Conservation (phyloP, 108 stramenopile genomes). For the Skeletonema menzelii region DNA sequence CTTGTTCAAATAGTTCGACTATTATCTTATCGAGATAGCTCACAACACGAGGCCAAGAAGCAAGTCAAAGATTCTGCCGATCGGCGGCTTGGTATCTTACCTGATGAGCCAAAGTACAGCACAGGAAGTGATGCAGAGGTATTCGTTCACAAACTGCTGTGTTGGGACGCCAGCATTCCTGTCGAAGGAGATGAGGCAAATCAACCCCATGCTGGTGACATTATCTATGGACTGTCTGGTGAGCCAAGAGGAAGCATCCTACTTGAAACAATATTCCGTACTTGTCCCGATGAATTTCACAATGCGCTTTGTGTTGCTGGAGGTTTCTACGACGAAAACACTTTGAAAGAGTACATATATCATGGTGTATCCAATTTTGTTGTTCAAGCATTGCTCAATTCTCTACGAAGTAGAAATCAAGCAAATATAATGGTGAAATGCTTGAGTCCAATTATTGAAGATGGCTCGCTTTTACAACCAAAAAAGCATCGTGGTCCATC, state of each 20-base stretch:
- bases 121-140: slow-evolving; percentile 59
- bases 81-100: slow-evolving; percentile 55
- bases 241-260: slow-evolving; percentile 81
- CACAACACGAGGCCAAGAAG: slow-evolving; percentile 1
- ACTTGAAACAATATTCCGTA: slow-evolving; percentile 69
- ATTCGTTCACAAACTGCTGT: slow-evolving; percentile 63
- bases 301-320: slow-evolving; percentile 53
- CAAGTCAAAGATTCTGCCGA: slow-evolving; percentile 37
- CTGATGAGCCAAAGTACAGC: slow-evolving; percentile 60
- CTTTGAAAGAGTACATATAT: slow-evolving; percentile 71
- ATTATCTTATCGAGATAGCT: slow-evolving; percentile 54
- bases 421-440: slow-evolving; percentile 61
- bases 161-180: slow-evolving; percentile 55
- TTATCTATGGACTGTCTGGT: slow-evolving; percentile 83
- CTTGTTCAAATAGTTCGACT: slow-evolving; percentile 67
- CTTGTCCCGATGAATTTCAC: slow-evolving; percentile 64
- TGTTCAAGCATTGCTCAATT: slow-evolving; percentile 64
- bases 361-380: slow-evolving; percentile 87
- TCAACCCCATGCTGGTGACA: slow-evolving; percentile 61
- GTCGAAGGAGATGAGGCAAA: slow-evolving; percentile 17
- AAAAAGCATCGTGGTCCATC: slow-evolving; percentile 6
- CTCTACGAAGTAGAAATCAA: slow-evolving; percentile 62
- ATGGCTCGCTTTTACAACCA: slow-evolving; percentile 59
- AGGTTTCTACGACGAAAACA: slow-evolving; percentile 51
- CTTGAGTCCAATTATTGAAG: slow-evolving; percentile 54